Base-by-base conservation (phyloP, 352 stramenopile species). In the Pythium phragmiticola region DNA sequence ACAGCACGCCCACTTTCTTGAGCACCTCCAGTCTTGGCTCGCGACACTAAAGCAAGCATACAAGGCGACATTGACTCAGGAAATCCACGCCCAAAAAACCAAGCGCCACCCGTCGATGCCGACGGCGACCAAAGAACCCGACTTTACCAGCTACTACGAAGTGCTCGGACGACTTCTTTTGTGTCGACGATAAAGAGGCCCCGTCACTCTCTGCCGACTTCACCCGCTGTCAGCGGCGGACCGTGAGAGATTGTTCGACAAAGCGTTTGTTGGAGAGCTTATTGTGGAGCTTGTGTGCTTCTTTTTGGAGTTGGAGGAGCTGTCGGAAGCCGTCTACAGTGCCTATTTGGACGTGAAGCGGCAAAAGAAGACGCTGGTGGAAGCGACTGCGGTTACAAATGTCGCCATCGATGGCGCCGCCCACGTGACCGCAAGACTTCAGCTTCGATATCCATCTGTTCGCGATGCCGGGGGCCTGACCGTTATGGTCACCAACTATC, bases 161-260 rank as follows among this genome's bases (percentile, higher is more conserved):
- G 50, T 54, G 14, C 50, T 65, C 58, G 0, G 48, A 65, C 28
- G 58, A 65, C 48, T 65, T 45, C n/a, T 57, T 65, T 21, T 21
- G 21, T 21, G 21, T 21, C 21, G 21, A 21, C 21, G 21, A 21
- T 21, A 21, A 21, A 21, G 21, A 21, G 21, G 21, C 21, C 21
- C 21, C 13, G 36, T 6, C 30, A 33, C 43, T 23, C 26, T 26
- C 21, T 21, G 21, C 21, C 21, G 21, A 21, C 26, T 42, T 41
- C 21, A 21, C 21, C 21, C 21, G 21, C 21, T 21, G 21, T 7
- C n/a, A 9, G 30, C 33, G 28, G 14, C 57, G 0, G 58, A 57
- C 5, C 58, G 58, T 4, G 19, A 51, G 19, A 8, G 30, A 17
- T 16, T 65, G 13, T 53, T 57, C 2, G 48, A 57, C 21, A 37